Percentiles rank a stretch among this genome's conserved stretches.
These are phyloP conservation scores for Irpex sp. DNA, from an alignment of 1,284 basidiomycete species.

Conservation along the genomic window DNA sequence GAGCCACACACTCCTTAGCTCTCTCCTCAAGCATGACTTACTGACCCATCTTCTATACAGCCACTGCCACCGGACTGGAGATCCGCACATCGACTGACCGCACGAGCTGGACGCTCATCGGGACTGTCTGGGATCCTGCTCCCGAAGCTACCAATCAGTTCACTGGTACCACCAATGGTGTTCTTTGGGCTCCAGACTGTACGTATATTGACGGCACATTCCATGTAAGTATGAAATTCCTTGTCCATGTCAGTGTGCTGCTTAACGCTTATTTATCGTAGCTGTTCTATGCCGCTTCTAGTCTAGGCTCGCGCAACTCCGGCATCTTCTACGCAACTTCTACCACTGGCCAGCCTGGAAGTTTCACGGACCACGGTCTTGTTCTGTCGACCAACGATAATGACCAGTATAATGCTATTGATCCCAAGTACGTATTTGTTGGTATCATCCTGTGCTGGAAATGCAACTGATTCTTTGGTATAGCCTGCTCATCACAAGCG, in stretches of 20 bases:
- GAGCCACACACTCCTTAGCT: background rate
- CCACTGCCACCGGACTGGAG: background rate
- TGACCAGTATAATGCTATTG: background rate
- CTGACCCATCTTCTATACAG: too few species aligned
- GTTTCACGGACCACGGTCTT: slow-evolving; percentile 31
- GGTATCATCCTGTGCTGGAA: too few species aligned
- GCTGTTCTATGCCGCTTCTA: slow-evolving; percentile 41
- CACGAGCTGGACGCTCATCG: background rate
- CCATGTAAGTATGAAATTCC: background rate
- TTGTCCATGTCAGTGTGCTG: too few species aligned
- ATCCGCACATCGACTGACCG: background rate
- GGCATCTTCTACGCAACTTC: slow-evolving; percentile 47
- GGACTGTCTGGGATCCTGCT: background rate
- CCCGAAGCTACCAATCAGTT: background rate
- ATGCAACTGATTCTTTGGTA: too few species aligned
- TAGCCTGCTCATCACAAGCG: background rate
- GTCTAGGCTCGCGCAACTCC: slow-evolving; percentile 46
- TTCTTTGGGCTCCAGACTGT: background rate
- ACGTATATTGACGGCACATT: background rate
- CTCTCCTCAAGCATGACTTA: background rate
- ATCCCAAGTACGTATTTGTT: background rate
- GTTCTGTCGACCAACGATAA: background rate
- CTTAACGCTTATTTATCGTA: too few species aligned
- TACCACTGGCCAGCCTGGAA: slow-evolving; percentile 37
- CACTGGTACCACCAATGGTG: background rate